phyloP scores from a whole-genome alignment of 2,329 filamentous ascomycete genomes.

The Alternaria consortialis region DNA sequence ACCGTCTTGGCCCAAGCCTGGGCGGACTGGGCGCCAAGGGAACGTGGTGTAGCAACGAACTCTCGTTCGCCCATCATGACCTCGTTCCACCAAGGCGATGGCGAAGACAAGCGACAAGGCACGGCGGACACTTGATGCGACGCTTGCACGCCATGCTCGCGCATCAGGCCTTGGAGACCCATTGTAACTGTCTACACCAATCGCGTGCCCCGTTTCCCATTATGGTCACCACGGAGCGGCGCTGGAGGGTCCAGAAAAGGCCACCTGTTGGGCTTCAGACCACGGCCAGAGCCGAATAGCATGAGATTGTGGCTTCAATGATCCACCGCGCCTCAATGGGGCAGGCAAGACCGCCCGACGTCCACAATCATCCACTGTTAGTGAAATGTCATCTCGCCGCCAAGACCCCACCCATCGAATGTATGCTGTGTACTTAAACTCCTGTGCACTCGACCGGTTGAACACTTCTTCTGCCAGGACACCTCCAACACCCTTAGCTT shows the following conservation, averaged over 20 bases:
- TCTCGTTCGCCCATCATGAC: slow-evolving; percentile 6
- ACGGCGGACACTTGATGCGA: neutral
- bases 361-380: slow-evolving; percentile 1
- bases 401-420: neutral
- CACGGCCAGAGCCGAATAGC: neutral
- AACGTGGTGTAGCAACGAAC: slow-evolving; percentile 6
- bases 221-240: neutral
- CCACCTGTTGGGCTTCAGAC: neutral
- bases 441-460: neutral
- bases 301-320: slow-evolving; percentile 13
- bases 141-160: neutral
- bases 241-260: neutral
- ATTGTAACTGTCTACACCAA: neutral
- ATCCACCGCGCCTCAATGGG: slow-evolving; percentile 7
- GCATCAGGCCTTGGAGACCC: neutral
- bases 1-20: slow-evolving; percentile 1
- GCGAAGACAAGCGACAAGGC: neutral
- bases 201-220: neutral
- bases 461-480: neutral
- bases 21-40: slow-evolving; percentile 8
- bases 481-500: neutral
- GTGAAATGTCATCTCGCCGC: slow-evolving; percentile 1
- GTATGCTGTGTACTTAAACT: slow-evolving; percentile 10
- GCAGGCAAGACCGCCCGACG: slow-evolving; percentile 2
- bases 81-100: neutral